Evolutionary conservation across 2,329 filamentous ascomycete genomes (phyloP), one percentile per base, ranked within the genome.

Genomic region (Amauroascus verrucosus): DNA sequence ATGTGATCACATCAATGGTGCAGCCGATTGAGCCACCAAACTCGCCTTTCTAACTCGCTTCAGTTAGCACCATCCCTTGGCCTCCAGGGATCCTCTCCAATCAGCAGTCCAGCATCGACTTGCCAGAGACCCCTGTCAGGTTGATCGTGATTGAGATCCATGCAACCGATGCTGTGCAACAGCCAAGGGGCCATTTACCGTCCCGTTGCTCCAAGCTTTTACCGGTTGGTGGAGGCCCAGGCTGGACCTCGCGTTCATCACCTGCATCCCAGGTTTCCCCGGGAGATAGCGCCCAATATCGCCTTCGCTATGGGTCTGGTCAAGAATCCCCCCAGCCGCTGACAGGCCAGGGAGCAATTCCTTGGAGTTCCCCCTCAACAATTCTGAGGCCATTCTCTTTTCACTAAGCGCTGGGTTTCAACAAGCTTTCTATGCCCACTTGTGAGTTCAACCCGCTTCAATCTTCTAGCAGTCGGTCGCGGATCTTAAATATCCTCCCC

Each of bases 1-100:
- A 35, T 22, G 48, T 51, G 48, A 51, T 51, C 48, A 51, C 48
- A 43, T 37, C 48, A 41, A 50, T 16, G 11, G 24, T 43, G 37
- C 38, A 43, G 22, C 47, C 32, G 9, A 18, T n/a, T 11, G 4
- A 37, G 20, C 32, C 32, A 38, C 13, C 28, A 14, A 48, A 28
- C 14, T 38, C 4, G 32, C 18, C 8, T 14, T 24, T 40, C 33
- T 49, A 38, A 49, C 47, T 28, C 20, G 28, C 37, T 51, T 16
- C 48, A 51, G 48, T 35, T 35, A 51, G 35, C 24, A 33, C 20
- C 37, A 24, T 16, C 38, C 28, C 35, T 22, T 7, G 38, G 28
- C 28, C 28, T 7, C 48, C 26, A 30, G 26, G 8, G 20, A 5
- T 9, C 18, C 22, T 24, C n/a, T 6, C 28, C 30, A 24, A 24